Evolutionary conservation across 306 rosid species (phyloP).

Genomic region (Cucurbita maxima): DNA sequence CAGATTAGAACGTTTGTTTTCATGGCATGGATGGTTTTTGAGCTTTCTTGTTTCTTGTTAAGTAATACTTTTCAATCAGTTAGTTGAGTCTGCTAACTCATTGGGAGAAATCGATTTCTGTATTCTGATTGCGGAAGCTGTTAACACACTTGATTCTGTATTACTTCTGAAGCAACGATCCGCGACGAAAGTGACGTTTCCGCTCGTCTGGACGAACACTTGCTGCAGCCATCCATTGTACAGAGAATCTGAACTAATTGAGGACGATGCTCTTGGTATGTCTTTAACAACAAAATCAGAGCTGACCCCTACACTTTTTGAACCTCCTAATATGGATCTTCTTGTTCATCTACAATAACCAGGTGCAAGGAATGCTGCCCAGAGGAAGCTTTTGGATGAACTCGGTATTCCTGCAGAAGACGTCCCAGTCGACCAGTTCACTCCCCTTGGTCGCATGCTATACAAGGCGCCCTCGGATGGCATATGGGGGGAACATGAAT

Average conservation of each 20-base stretch:
- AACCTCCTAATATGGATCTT: not conserved
- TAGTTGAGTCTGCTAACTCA: too few relatives aligned
- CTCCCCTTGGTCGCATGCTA: constrained; percentile 75
- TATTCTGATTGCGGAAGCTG: not conserved
- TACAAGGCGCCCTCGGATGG: constrained; percentile 98
- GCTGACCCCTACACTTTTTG: not conserved
- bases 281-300: not conserved
- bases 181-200: constrained; percentile 91
- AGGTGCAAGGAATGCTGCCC: constrained; percentile 95
- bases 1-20: not conserved
- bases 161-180: constrained; percentile 68
- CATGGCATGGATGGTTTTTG: not conserved
- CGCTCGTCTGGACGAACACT: constrained; percentile 98
- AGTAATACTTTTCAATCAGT: too few relatives aligned
- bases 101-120: not conserved
- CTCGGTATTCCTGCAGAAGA: constrained; percentile 87
- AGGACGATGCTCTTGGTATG: constrained; percentile 61
- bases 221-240: constrained; percentile 98
- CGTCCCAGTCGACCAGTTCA: constrained; percentile 84
- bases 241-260: constrained; percentile 91
- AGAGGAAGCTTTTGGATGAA: constrained; percentile 92
- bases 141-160: constrained; percentile 6
- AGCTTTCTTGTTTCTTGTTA: not conserved
- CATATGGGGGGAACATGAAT: constrained; percentile 98
- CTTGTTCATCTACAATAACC: constrained; percentile 1